Evolutionary conservation across 495 filamentous ascomycete genomes (phyloP).

Genomic region (Talaromyces thailandensis): DNA sequence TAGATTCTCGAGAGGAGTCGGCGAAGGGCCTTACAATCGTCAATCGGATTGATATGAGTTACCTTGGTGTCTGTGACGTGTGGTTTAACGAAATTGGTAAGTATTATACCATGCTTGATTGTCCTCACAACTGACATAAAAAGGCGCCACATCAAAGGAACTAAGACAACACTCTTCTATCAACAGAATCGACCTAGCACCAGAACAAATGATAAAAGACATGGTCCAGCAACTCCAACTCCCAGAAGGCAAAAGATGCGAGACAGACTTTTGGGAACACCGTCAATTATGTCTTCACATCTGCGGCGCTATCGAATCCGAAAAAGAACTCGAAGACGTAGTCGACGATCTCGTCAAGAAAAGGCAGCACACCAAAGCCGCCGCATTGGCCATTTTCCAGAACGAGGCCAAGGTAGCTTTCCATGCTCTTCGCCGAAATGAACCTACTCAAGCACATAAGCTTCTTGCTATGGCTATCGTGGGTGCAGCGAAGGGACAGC

Average conservation of each 20-base stretch:
- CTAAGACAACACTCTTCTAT: neutral
- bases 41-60: constrained; percentile 71
- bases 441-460: constrained; percentile 36
- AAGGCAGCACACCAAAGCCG: constrained; percentile 71
- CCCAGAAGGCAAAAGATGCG: constrained; percentile 36
- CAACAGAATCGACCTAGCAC: constrained; percentile 5
- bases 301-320: constrained; percentile 60
- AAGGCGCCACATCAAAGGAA: neutral
- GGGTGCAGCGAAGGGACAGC: constrained; percentile 39
- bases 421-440: constrained; percentile 32
- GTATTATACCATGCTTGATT: constrained; percentile 6
- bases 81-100: constrained; percentile 71
- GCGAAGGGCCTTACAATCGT: constrained; percentile 62
- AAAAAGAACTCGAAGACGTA: constrained; percentile 51
- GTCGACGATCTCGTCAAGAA: constrained; percentile 48
- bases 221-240: constrained; percentile 39
- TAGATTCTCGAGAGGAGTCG: constrained; percentile 58
- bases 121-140: neutral
- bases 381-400: constrained; percentile 68
- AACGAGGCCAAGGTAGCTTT: constrained; percentile 51
- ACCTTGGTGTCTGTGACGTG: constrained; percentile 69
- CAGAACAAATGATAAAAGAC: constrained; percentile 31
- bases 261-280: constrained; percentile 63
- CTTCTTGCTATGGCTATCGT: constrained; percentile 47
- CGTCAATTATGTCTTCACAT: constrained; percentile 71